phyloP scores from a whole-genome alignment of 2,329 filamentous ascomycete genomes.

The Arthrocladium fulminans region DNA sequence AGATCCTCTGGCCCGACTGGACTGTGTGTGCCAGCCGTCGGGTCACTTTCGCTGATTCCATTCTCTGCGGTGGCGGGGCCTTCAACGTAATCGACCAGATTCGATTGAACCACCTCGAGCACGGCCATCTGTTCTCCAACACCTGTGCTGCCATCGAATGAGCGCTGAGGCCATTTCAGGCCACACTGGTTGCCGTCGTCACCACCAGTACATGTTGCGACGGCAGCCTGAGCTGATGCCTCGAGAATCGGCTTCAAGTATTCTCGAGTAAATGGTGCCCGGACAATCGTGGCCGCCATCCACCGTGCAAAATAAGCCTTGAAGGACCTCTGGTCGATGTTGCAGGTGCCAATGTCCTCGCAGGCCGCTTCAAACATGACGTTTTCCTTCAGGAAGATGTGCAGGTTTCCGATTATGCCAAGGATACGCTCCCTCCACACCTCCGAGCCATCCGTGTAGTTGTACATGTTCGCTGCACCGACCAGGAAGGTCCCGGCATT shows the following conservation, averaged over 20 bases:
- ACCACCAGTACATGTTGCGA: conserved; percentile 45
- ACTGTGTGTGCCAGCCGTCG: conserved; percentile 31
- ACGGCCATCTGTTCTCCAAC: conserved; percentile 35
- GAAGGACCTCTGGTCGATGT: conserved; percentile 57
- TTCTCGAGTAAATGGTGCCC: conserved; percentile 48
- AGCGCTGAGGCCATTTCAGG: conserved; percentile 30
- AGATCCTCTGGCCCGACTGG: conserved; percentile 18
- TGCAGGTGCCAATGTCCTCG: conserved; percentile 47
- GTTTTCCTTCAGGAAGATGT: conserved; percentile 45
- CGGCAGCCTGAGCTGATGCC: conserved; percentile 47
- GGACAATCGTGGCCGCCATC: conserved; percentile 48
- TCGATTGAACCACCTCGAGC: conserved; percentile 53
- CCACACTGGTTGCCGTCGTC: conserved; percentile 35
- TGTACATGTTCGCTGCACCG: conserved; percentile 50
- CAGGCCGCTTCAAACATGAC: conserved; percentile 54
- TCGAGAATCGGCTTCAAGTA: conserved; percentile 45
- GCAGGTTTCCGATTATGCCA: conserved; percentile 46
- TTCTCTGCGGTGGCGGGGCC: conserved; percentile 39
- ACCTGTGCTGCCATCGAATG: conserved; percentile 31
- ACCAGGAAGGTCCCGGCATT: conserved; percentile 48
- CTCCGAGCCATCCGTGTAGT: conserved; percentile 34
- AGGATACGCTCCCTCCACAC: conserved; percentile 47
- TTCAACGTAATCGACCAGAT: conserved; percentile 33
- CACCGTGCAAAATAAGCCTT: conserved; percentile 58
- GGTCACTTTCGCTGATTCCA: conserved; percentile 47